Percentiles rank a stretch among this genome's conserved stretches.
Conservation (phyloP, 2,329 filamentous ascomycete species). For the Pseudonectria foliicola region DNA sequence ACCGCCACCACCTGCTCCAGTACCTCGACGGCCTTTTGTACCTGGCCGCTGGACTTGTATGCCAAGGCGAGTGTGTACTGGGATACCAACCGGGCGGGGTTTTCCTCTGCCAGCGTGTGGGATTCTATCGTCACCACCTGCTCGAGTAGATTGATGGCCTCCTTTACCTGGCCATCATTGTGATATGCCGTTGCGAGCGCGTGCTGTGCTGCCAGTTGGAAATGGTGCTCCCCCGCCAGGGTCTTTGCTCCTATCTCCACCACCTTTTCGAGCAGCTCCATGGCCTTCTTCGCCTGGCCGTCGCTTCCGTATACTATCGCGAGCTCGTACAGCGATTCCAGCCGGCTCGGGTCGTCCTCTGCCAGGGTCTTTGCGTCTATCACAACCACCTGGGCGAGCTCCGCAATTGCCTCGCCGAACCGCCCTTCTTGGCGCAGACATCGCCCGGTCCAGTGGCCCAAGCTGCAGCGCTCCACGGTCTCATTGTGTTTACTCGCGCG, state of each 20-base stretch:
- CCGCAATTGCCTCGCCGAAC: neutral
- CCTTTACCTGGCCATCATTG: neutral
- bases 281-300: neutral
- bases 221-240: too few species aligned
- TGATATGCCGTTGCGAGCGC: conserved; percentile 1
- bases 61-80: neutral
- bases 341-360: neutral
- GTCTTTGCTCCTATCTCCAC: neutral
- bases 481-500: too few species aligned
- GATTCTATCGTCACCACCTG: conserved; percentile 3
- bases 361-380: too few species aligned
- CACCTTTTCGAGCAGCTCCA: conserved; percentile 1
- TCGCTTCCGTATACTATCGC: neutral
- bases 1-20: neutral
- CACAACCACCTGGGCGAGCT: conserved; percentile 1
- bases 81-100: neutral
- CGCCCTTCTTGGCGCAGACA: neutral
- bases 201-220: neutral
- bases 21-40: neutral
- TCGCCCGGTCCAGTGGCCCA: neutral
- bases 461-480: neutral
- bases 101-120: neutral
- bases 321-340: conserved; percentile 2
- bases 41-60: neutral
- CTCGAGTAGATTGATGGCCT: neutral